Base-by-base conservation (phyloP, 2,329 filamentous ascomycete species). In the Emergomyces orientalis region DNA sequence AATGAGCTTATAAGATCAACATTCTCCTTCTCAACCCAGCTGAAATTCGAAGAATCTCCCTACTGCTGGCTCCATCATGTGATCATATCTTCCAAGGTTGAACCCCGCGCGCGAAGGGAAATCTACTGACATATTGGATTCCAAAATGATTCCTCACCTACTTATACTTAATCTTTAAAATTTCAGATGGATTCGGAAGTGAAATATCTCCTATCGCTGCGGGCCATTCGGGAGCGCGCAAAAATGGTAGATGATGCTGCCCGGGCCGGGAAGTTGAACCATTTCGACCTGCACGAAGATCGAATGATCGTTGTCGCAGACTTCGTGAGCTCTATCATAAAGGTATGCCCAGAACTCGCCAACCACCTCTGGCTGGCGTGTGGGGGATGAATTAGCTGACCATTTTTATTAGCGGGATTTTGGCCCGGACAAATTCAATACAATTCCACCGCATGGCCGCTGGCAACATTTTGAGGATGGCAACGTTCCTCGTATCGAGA, bases 381-480 rank as follows among this genome's bases (percentile, higher is more conserved):
- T 34, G 22, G n/a, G 32, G 30, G 2, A 30, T 13, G 30, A 32
- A 41, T 34, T 57, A 63, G 56, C 58, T 27, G 58, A 58, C 5
- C 6, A 3, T 47, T 34, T 65, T 37, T n/a, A 34, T 49, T 37
- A 82, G 80, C 78, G 80, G 22, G 80, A 82, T 65, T 82, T 80
- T 64, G 80, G 80, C 0, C 80, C 80, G 0, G 75, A 80, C 64
- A 74, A 71, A 22, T 80, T 72, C 65, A 63, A 78, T 58, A 69
- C 73, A 0, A 84, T 84, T 59, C 82, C 82, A 0, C 80, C 81
- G 11, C 82, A 84, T 65, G 83, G 76, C 7, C 78, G 84, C 51
- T 86, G 84, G 81, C 84, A 86, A 69, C 84, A 86, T 71, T 86
- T 86, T 65, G 80, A 85, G 19, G 79, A 84, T 41, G 83, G 83